Base-by-base conservation (phyloP, 2,329 filamentous ascomycete genomes). In the Rhexocercosporidium sp. region DNA sequence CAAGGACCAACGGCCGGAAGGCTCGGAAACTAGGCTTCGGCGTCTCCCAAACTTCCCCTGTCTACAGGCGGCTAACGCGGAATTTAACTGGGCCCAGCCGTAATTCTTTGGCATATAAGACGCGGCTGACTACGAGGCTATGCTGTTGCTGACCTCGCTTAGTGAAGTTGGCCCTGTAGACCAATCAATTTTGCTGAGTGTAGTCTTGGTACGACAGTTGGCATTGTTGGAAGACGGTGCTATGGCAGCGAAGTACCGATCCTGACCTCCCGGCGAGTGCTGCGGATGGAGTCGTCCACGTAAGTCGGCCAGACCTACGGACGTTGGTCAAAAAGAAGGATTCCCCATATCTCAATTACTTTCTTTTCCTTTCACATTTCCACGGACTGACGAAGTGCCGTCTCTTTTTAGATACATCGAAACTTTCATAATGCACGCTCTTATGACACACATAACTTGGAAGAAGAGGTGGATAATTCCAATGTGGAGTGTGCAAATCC, bases 401-500 rank as follows among this genome's bases (percentile, higher is more conserved):
- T 59, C 31, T 9, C 20, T 39, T 39, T 27, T 18, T 5, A 37
- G 31, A 41, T 37, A 41, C 14, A n/a, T n/a, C 14, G 22, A 22
- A 16, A 31, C 51, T 11, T 56, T 56, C 22, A 41, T 12, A 18
- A 57, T 37, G 53, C 34, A 57, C 31, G 53, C 54, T 7, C 54
- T 53, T 27, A 53, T 53, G 9, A n/a, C 49, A 2, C 57, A 60
- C 57, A 20, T 22, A 14, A 46, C 39, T 16, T 60, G 57, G 57
- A 60, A 60, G 41, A 60, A 60, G 25, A 46, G 57, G 31, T 44
- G 57, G 37, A 60, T 60, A 27, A 44, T 60, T 34, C 39, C 57
- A 3, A 27, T 60, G 22, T 60, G 57, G 57, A 60, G 57, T 29
- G 16, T 60, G 7, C 57, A 60, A 34, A 60, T 60, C 22, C 57